These are phyloP conservation scores for Hanseniaspora meyeri DNA, from an alignment of 805 yeast genomes.

Conservation along the genomic window DNA sequence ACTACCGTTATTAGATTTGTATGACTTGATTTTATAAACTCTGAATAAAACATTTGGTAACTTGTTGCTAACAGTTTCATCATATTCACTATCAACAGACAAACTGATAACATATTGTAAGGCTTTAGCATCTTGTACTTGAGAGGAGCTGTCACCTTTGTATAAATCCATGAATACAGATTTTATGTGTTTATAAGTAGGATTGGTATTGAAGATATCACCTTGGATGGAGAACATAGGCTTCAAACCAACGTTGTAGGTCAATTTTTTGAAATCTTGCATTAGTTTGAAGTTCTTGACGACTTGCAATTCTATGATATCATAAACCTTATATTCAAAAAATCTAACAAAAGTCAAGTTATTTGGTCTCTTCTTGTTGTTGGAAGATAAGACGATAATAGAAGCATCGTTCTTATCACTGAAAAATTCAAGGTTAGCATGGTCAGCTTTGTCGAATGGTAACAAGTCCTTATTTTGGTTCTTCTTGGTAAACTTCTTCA, in stretches of 20 bases:
- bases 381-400: conserved; percentile 61
- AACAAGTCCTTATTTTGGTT: conserved; percentile 49
- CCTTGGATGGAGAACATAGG: conserved; percentile 94
- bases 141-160: conserved; percentile 62
- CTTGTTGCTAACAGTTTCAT: conserved; percentile 39
- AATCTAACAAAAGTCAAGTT: conserved; percentile 79
- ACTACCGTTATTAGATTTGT: conserved; percentile 54
- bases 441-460: conserved; percentile 76
- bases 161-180: conserved; percentile 83
- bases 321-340: conserved; percentile 79
- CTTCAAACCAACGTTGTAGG: conserved; percentile 79
- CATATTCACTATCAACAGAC: conserved; percentile 63
- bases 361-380: conserved; percentile 86
- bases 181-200: conserved; percentile 72
- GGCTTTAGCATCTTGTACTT: conserved; percentile 85
- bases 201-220: conserved; percentile 78
- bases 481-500: conserved; percentile 76
- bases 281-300: conserved; percentile 59
- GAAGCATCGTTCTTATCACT: conserved; percentile 91
- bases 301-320: conserved; percentile 81
- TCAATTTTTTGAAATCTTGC: conserved; percentile 63
- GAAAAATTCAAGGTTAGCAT: conserved; percentile 68
- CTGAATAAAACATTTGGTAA: conserved; percentile 80
- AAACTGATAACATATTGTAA: conserved; percentile 80
- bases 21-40: conserved; percentile 76